phyloP scores from a whole-genome alignment of 169 alveolate species.

The Babesia caballi region DNA sequence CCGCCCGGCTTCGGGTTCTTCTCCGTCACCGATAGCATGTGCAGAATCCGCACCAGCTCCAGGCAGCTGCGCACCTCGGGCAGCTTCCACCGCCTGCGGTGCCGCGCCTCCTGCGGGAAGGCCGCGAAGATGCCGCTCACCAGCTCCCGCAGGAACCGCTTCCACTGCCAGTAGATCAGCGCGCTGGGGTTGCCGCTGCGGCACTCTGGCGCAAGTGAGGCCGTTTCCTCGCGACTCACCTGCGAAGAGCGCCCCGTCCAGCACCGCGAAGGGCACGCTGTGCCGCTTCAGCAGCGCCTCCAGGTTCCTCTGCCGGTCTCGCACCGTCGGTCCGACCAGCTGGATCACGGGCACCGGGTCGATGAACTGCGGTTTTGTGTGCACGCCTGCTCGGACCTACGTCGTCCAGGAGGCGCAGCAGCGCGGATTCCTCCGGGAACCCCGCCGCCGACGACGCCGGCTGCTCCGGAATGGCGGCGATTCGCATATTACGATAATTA shows the following conservation, averaged over 20 bases:
- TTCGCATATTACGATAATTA: no score
- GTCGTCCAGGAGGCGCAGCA: slow-evolving; percentile 25
- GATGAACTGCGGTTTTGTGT: background rate
- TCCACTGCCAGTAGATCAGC: slow-evolving; percentile 27
- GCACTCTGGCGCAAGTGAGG: background rate
- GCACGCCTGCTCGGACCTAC: background rate
- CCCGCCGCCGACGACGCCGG: background rate
- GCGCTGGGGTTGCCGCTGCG: slow-evolving; percentile 14
- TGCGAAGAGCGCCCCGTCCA: slow-evolving; percentile 27
- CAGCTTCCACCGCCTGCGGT: background rate
- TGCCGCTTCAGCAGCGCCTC: background rate
- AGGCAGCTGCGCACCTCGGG: background rate
- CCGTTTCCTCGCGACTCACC: background rate
- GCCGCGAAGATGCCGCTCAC: background rate
- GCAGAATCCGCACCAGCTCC: background rate
- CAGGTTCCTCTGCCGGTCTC: background rate
- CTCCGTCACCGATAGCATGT: background rate
- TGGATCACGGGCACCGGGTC: slow-evolving; percentile 44
- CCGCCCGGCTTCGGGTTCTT: background rate
- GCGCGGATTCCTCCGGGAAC: slow-evolving; percentile 35
- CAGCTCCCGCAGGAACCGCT: slow-evolving; percentile 7
- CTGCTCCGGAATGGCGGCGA: no score
- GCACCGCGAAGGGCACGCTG: slow-evolving; percentile 13
- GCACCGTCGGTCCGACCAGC: background rate
- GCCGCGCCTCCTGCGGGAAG: slow-evolving; percentile 1